Conservation (phyloP, 1,284 basidiomycete genomes). For the Xerocomus subilludens region DNA sequence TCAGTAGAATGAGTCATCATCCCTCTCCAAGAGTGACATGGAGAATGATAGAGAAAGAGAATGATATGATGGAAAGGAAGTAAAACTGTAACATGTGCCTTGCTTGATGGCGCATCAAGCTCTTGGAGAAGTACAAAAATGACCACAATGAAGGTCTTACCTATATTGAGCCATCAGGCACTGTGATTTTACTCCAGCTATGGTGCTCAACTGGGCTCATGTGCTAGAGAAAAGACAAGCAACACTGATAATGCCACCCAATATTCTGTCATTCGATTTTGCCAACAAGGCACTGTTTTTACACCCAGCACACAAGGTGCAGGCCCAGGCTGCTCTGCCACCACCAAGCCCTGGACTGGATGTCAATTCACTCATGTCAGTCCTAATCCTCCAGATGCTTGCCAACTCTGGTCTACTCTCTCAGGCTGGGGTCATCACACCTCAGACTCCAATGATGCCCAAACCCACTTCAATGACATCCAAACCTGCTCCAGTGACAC, state of each 20-base stretch:
- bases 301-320: conserved; percentile 9
- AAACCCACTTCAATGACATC: too few relatives aligned
- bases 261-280: conserved; percentile 18
- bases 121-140: conserved; percentile 1
- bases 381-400: background rate
- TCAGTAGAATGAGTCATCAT: too few relatives aligned
- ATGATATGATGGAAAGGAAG: too few relatives aligned
- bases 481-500: background rate
- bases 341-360: background rate
- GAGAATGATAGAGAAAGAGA: too few relatives aligned
- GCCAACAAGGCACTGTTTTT: background rate
- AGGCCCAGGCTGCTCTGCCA: background rate
- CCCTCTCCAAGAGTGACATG: too few relatives aligned
- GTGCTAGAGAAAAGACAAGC: conserved; percentile 24
- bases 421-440: background rate
- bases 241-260: conserved; percentile 5
- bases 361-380: background rate
- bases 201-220: conserved; percentile 16
- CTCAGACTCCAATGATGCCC: too few relatives aligned
- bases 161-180: conserved; percentile 2
- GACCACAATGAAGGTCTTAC: background rate
- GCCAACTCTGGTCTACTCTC: background rate
- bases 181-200: conserved; percentile 7
- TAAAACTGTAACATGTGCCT: background rate
- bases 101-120: background rate